A percentile compares a stretch with the other conserved stretches of the same genome.
Conservation (phyloP, 495 filamentous ascomycete species). For the Neurospora sp. region DNA sequence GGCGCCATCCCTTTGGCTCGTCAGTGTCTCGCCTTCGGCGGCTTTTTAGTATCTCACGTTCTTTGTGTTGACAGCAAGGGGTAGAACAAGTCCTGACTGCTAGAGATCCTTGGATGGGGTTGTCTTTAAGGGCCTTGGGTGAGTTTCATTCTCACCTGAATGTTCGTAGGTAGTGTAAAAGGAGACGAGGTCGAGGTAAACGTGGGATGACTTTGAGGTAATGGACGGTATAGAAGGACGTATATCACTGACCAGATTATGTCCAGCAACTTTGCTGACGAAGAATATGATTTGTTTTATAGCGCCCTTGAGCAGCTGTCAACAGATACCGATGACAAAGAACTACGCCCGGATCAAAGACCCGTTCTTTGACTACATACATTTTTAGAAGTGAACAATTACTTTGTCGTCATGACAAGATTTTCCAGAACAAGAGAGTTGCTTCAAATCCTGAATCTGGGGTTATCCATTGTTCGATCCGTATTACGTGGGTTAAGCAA, state of each 20-base stretch:
- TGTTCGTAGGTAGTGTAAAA: not conserved
- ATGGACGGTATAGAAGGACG: not conserved
- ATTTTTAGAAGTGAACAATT: not conserved
- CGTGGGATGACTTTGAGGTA: not conserved
- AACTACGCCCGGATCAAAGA: not conserved
- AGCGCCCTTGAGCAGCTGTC: not conserved
- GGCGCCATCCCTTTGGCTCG: not conserved
- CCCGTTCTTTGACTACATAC: not conserved
- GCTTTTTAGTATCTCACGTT: not conserved
- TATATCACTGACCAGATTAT: not conserved
- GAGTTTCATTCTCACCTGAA: not conserved
- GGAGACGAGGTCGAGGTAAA: not conserved
- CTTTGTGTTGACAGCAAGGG: not conserved
- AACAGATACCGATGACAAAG: not conserved
- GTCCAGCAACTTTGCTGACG: not conserved
- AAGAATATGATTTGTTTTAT: not conserved
- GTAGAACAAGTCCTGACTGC: not conserved
- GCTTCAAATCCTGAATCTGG: not conserved
- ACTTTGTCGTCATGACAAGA: not conserved
- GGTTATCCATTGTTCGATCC: not conserved
- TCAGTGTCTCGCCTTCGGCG: not conserved
- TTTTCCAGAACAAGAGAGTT: not conserved
- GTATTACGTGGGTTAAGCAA: not conserved
- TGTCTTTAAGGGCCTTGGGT: not conserved
- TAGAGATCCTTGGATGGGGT: not conserved